These are phyloP conservation scores for Nicotiana attenuata DNA, from an alignment of 257 asterid genomes.

Conservation along the genomic window DNA sequence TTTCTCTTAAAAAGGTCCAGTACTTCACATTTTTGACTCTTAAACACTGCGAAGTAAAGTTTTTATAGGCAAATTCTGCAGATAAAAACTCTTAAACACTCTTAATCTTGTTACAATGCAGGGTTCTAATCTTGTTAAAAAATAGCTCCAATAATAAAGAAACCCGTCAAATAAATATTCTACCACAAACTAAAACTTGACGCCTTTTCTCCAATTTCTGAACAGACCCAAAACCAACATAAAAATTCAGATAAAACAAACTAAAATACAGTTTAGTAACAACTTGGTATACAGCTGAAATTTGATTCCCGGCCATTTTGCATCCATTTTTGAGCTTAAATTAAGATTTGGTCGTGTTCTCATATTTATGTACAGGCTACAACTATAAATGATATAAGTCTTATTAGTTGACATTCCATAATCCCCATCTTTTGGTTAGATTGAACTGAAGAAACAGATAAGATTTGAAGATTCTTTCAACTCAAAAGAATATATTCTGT, in stretches of 20 bases:
- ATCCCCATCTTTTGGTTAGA: background rate
- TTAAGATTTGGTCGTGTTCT: background rate
- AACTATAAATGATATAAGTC: background rate
- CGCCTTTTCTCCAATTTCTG: background rate
- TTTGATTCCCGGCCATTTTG: background rate
- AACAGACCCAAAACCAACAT: background rate
- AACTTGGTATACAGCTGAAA: background rate
- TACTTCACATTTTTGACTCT: too few relatives aligned
- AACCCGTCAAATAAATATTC: background rate
- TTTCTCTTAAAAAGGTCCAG: too few relatives aligned
- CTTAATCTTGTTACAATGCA: too few relatives aligned
- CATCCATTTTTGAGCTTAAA: background rate
- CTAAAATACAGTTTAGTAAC: too few relatives aligned
- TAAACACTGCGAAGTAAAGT: too few relatives aligned
- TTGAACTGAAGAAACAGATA: background rate
- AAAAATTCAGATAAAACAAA: background rate
- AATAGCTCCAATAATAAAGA: background rate
- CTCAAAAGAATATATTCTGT: too few relatives aligned
- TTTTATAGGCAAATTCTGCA: too few relatives aligned
- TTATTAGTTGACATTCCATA: conserved; percentile 2
- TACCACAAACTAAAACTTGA: background rate
- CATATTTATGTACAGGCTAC: background rate
- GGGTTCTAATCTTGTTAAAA: background rate
- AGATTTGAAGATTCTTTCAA: background rate
- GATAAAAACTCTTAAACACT: too few relatives aligned